Evolutionary conservation across 805 yeast genomes (phyloP).

Genomic region (Sugiyamaella qingdaonensis): DNA sequence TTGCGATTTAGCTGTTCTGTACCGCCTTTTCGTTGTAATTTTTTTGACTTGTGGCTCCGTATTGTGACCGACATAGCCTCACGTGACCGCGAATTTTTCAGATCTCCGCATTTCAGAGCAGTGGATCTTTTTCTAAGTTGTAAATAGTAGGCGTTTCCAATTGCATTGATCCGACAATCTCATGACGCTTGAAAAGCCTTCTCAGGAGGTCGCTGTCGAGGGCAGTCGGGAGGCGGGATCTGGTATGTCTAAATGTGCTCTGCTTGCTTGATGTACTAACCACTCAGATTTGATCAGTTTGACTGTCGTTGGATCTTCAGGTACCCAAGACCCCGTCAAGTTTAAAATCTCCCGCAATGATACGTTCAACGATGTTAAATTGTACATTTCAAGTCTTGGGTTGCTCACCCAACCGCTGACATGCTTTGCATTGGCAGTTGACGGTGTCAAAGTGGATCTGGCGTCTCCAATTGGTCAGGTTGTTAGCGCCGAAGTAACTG

Average conservation of each 20-base stretch:
- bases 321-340: neutral
- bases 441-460: slow-evolving; percentile 37
- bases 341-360: slow-evolving; percentile 33
- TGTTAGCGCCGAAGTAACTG: slow-evolving; percentile 35
- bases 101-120: neutral
- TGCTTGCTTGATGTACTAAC: neutral
- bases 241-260: neutral
- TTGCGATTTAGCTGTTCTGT: no score
- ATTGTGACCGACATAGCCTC: neutral
- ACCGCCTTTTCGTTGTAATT: no score
- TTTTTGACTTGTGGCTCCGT: neutral
- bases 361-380: slow-evolving; percentile 52
- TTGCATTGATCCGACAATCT: neutral
- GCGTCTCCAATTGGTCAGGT: slow-evolving; percentile 28
- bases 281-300: neutral
- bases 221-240: neutral
- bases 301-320: neutral
- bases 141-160: neutral
- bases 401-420: slow-evolving; percentile 55
- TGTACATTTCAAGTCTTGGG: slow-evolving; percentile 54
- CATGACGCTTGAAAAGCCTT: neutral
- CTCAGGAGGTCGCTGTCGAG: neutral
- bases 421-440: slow-evolving; percentile 46
- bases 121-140: neutral
- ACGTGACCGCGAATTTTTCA: neutral